phyloP scores from a whole-genome alignment of 805 yeast species.

The Pichia phayaonensis region DNA sequence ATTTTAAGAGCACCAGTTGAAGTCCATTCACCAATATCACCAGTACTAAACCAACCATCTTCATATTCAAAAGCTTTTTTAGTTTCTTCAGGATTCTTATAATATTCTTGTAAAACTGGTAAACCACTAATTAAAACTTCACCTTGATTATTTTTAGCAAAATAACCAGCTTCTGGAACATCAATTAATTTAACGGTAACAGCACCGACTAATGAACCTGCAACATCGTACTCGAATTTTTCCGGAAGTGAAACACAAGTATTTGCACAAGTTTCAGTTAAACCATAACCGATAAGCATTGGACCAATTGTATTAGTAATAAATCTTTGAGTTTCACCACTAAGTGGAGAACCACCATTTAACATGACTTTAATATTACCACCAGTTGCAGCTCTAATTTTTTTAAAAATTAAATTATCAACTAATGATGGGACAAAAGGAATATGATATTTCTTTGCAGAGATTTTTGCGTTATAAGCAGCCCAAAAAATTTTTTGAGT shows the following conservation, averaged over 20 bases:
- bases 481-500: conserved; percentile 84
- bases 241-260: conserved; percentile 60
- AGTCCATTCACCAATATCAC: conserved; percentile 95
- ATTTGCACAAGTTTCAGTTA: conserved; percentile 94
- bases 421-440: conserved; percentile 71
- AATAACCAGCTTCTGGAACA: conserved; percentile 86
- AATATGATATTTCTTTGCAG: conserved; percentile 53
- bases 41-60: conserved; percentile 93
- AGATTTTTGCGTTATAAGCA: conserved; percentile 68
- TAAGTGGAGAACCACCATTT: conserved; percentile 92
- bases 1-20: conserved; percentile 68
- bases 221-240: conserved; percentile 63
- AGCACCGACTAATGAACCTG: conserved; percentile 78
- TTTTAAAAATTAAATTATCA: conserved; percentile 73
- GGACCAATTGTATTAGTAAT: conserved; percentile 71
- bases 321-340: conserved; percentile 74
- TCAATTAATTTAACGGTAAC: conserved; percentile 85
- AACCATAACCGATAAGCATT: conserved; percentile 89
- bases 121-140: conserved; percentile 78
- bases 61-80: conserved; percentile 58
- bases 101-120: conserved; percentile 70
- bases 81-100: conserved; percentile 77
- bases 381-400: conserved; percentile 90
- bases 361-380: conserved; percentile 67
- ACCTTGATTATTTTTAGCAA: conserved; percentile 87